Evolutionary conservation across 2,329 filamentous ascomycete species (phyloP), one percentile per base, ranked within the genome.

Genomic region (Arthrobotrys sinensis): DNA sequence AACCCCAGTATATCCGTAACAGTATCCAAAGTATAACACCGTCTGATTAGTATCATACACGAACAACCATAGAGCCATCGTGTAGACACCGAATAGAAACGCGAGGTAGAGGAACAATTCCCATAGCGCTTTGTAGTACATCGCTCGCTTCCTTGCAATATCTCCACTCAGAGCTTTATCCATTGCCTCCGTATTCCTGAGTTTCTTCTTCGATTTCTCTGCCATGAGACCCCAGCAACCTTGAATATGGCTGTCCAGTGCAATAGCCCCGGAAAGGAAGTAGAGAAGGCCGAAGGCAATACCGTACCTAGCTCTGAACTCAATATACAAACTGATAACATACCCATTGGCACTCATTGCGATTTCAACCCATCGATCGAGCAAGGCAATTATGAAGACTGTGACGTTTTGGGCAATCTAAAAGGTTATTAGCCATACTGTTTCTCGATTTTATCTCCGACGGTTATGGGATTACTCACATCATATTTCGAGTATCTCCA

Each of bases 231-330:
- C 81, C 84, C 84, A 85, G 79, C 84, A 84, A 19, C 83, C 82
- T 69, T 84, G 83, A 21, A 85, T 80, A 2, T 83, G 83, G 5
- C 81, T 81, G 62, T 86, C 85, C 4, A 86, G 81, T 2, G 82
- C 81, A 80, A 86, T 85, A 76, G 85, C 84, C 0, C 83, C 83
- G 1, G 83, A 81, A 50, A 85, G 83, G 75, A 85, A 86, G 80
- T 85, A 86, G 2, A 84, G 80, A 34, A 86, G 83, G 12, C 83
- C 83, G 43, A 85, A 83, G 62, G 84, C 85, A 70, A 84, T 83
- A 70, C 80, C 84, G 53, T 84, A 85, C 32, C 82, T 82, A 5
- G 82, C 82, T 5, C 83, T 82, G 28, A 80, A 80, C 57, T 83
- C 80, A 24, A 80, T 81, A 65, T 85, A 85, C 4, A 85, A 79